Conservation (phyloP, 1,284 basidiomycete genomes). For the Sanghuangporus weigelae region DNA sequence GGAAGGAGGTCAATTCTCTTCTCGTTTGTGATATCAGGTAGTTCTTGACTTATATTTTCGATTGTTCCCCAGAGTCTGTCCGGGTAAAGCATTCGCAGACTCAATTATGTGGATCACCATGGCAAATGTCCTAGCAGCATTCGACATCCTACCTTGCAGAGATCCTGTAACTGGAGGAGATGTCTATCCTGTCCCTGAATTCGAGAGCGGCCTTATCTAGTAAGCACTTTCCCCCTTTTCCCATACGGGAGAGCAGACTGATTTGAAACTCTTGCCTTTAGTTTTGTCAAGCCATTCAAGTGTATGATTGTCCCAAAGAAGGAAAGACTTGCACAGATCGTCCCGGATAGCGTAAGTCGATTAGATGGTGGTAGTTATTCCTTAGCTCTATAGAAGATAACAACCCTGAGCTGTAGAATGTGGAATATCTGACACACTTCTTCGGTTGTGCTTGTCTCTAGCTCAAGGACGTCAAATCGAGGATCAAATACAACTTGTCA, state of each 20-base stretch:
- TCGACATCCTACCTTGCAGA: constrained; percentile 1
- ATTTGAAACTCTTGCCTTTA: neutral
- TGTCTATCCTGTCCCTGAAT: neutral
- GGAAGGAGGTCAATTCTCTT: neutral
- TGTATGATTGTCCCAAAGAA: constrained; percentile 5
- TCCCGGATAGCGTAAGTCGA: neutral
- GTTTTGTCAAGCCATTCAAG: constrained; percentile 2
- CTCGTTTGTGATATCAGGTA: neutral
- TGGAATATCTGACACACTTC: too few species aligned
- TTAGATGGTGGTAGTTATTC: too few species aligned
- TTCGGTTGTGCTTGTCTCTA: too few species aligned
- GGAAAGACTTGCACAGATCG: neutral
- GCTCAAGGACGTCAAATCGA: too few species aligned
- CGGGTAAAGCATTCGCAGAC: constrained; percentile 11
- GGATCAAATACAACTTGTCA: too few species aligned
- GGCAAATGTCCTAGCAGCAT: constrained; percentile 7
- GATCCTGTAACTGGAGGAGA: constrained; percentile 5
- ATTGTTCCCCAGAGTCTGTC: constrained; percentile 8
- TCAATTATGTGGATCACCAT: constrained; percentile 7
- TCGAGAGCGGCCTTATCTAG: neutral
- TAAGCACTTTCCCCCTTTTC: neutral
- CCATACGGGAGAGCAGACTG: too few species aligned
- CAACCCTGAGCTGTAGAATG: too few species aligned
- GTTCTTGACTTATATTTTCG: too few species aligned
- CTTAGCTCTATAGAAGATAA: too few species aligned